Percentiles rank a stretch among this genome's conserved stretches.
phyloP scores from a whole-genome alignment of 768 basidiomycete species.

The Leccinum longicurvipes region DNA sequence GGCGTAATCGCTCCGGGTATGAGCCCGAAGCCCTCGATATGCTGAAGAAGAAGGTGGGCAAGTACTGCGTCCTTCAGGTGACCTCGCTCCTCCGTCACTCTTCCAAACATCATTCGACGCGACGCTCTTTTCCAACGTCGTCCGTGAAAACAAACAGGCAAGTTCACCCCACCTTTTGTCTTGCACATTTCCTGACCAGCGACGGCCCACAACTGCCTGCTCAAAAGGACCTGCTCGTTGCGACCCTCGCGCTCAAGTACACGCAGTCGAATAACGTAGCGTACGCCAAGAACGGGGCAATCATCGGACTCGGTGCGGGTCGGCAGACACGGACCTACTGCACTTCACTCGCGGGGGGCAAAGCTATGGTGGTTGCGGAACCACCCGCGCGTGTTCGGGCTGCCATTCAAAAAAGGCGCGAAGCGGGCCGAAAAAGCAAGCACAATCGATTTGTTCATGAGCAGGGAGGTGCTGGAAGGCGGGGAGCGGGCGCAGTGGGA shows the following conservation, averaged over 20 bases:
- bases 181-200: too few relatives aligned
- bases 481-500: slow-evolving; percentile 93
- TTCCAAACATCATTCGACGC: slow-evolving; percentile 35
- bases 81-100: slow-evolving; percentile 3
- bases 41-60: slow-evolving; percentile 97
- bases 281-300: slow-evolving; percentile 88
- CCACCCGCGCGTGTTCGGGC: slow-evolving; percentile 85
- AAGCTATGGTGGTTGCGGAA: slow-evolving; percentile 99
- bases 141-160: slow-evolving; percentile 84
- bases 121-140: slow-evolving; percentile 80
- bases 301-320: slow-evolving; percentile 94
- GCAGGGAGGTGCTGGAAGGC: slow-evolving; percentile 83
- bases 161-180: slow-evolving; percentile 20
- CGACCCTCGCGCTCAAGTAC: too few relatives aligned
- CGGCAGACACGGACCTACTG: slow-evolving; percentile 99
- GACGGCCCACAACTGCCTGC: slow-evolving; percentile 57
- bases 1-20: slow-evolving; percentile 98
- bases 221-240: slow-evolving; percentile 85
- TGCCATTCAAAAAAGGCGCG: slow-evolving; percentile 96
- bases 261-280: slow-evolving; percentile 99
- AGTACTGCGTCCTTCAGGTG: slow-evolving; percentile 96
- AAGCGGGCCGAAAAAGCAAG: slow-evolving; percentile 99
- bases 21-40: slow-evolving; percentile 84
- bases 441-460: slow-evolving; percentile 95
- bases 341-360: slow-evolving; percentile 93